Base-by-base conservation (phyloP, 345 rosid genomes). In the Anastatica hierochuntica region DNA sequence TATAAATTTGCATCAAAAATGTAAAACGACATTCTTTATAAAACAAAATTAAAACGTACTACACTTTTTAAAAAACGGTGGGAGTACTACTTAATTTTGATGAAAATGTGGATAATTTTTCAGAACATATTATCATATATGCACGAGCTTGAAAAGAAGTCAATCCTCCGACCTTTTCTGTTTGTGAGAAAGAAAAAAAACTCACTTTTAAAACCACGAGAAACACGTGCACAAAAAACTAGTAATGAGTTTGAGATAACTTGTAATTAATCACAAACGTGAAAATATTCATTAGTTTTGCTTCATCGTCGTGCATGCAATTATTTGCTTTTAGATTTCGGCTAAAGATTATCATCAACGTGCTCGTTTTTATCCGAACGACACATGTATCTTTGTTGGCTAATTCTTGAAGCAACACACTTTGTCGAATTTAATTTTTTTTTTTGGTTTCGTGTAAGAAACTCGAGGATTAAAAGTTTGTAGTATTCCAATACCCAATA, bases 311-410 rank as follows among this genome's bases (percentile, higher is more conserved):
- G 35, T 53, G 14, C 60, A 24, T 24, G 6, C 6, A 47, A 19
- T 26, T 14, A 54, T 30, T 30, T 38, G 34, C 38, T 55, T 34
- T 39, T 3, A 55, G 14, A 55, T 64, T 55, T 40, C 62, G 62
- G 56, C 62, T 47, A 21, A 30, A 14, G 37, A 17, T n/a, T 47
- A n/a, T 55, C 14, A 47, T 21, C 36, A 39, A 47, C 55, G 29
- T 54, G 49, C 18, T 55, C 56, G 8, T 29, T 21, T 56, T 31
- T 39, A 55, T 47, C 62, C n/a, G n/a, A n/a, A n/a, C 68, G 54
- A 44, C 60, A 53, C 54, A 37, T 45, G 12, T 41, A 38, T 37
- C 7, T 46, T 29, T 54, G 27, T 24, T 24, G 6, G 6, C 6
- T 7, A 24, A 24, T 24, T n/a, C n/a, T n/a, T n/a, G n/a, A n/a